These are phyloP conservation scores for Cryptococcus maquisensis DNA, from an alignment of 1,284 basidiomycete genomes.

Conservation along the genomic window DNA sequence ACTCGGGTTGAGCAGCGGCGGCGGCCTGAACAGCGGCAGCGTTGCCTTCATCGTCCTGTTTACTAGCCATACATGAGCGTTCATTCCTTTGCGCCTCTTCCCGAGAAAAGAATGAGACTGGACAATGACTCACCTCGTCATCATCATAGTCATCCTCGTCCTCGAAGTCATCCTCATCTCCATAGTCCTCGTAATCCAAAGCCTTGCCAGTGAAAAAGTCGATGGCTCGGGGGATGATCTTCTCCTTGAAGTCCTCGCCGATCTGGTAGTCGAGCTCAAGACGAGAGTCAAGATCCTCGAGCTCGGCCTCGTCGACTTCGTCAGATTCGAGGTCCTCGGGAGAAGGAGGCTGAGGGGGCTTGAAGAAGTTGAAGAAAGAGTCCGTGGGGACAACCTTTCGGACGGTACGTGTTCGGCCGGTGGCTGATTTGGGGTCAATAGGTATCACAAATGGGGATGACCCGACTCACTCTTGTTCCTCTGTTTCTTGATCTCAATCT, in stretches of 20 bases:
- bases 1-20: conserved; percentile 32
- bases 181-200: conserved; percentile 76
- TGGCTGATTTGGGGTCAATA: conserved; percentile 57
- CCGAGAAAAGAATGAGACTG: background rate
- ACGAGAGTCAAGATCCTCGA: conserved; percentile 85
- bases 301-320: conserved; percentile 76
- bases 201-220: conserved; percentile 98
- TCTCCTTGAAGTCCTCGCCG: conserved; percentile 97
- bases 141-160: conserved; percentile 56
- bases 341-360: conserved; percentile 70
- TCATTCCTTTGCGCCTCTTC: background rate
- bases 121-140: conserved; percentile 33
- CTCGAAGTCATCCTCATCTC: conserved; percentile 64
- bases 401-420: conserved; percentile 86
- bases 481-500: conserved; percentile 98
- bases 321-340: conserved; percentile 68
- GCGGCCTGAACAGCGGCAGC: conserved; percentile 9
- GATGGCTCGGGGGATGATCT: conserved; percentile 91
- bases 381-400: conserved; percentile 81
- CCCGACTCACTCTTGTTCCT: conserved; percentile 87
- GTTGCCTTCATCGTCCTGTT: conserved; percentile 25
- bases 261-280: conserved; percentile 97
- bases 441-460: background rate
- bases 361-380: conserved; percentile 98
- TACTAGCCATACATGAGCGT: conserved; percentile 20